Base-by-base conservation (phyloP, 2,329 filamentous ascomycete genomes). In the Botrytis fragariae region DNA sequence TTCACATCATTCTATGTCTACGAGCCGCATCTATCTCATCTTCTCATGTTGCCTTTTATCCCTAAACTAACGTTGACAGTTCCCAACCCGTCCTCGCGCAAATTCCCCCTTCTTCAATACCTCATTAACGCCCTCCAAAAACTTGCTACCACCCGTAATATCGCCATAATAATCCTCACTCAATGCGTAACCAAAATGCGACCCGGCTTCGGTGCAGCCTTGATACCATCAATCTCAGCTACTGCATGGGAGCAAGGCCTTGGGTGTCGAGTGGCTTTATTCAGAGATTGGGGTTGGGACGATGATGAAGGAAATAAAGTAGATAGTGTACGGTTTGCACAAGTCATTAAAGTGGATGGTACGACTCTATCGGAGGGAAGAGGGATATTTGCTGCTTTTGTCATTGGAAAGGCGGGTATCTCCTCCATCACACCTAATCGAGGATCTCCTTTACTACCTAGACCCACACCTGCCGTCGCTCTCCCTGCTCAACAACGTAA, bases 111-210 rank as follows among this genome's bases (percentile, higher is more conserved):
- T 37, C 82, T 91, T 10, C 88, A 90, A 77, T 86, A 85, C 73
- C 86, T 97, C 42, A 89, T 93, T 74, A 90, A 88, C 73, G 88
- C 91, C 6, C 83, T 98, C 18, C 88, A 91, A 74, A 95, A 91
- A 78, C 86, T 97, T 18, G 93, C 95, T 7, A 90, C 91, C 18
- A 88, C 91, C 44, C 88, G 89, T 76, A 88, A 93, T 78, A 86
- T 95, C 70, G 92, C 93, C 37, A 85, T 97, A 60, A 84, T 97
- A 4, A 81, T 96, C 32, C 86, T 94, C 67, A 94, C 91, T 54
- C 94, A 97, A 80, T 93, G 92, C 74, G 92, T 91, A 60, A 97
- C 93, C n/a, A 92, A 91, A 77, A 91, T 97, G 83, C 90, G 92
- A 75, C 85, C 86, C 6, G 90, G 87, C 76, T 86, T 84, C 76